Evolutionary conservation across 2,329 filamentous ascomycete species (phyloP), one percentile per base, ranked within the genome.

Genomic region (Diplocarpon mali): DNA sequence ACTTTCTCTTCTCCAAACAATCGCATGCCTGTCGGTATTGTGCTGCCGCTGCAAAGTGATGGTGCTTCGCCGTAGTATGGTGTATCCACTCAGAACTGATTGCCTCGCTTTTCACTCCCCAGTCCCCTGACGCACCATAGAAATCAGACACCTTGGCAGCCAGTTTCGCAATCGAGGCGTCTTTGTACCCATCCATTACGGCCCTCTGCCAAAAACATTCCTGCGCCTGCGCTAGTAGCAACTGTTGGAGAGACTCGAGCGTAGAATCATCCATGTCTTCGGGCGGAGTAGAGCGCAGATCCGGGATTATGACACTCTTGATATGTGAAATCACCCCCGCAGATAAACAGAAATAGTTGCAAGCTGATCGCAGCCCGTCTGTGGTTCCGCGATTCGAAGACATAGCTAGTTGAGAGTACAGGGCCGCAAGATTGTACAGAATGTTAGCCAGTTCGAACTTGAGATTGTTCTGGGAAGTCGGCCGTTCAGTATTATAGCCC

Each of bases 181-280:
- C 92, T 63, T 94, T 95, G 66, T 95, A 79, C 17, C 82, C 80
- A 61, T 95, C 90, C 69, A 93, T 89, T 47, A 94, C 89, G 1
- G 92, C 90, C 62, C 95, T 96, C 56, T 92, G 84, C 92, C 92
- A 98, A 65, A 92, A 96, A 62, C 89, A 96, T 66, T 98, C 92
- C 61, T 98, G 92, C 24, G 84, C 89, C 62, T 98, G 88, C 1
- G 89, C 90, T 9, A 98, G 73, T 62, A 94, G 78, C 27, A 98
- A 72, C 62, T 90, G 78, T 55, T 85, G 77, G 37, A 96, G 67
- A 42, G 85, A 86, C 57, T 90, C 84, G 38, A 98, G 70, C 0
- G 89, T 95, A 58, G 85, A 76, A 40, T 78, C 74, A 57, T 98
- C 92, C 88, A 98, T 94, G 61, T 98, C 92, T 61, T 96, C 92